These are phyloP conservation scores for Hypoxylon lienhwacheense DNA, from an alignment of 495 filamentous ascomycete species.

Conservation along the genomic window DNA sequence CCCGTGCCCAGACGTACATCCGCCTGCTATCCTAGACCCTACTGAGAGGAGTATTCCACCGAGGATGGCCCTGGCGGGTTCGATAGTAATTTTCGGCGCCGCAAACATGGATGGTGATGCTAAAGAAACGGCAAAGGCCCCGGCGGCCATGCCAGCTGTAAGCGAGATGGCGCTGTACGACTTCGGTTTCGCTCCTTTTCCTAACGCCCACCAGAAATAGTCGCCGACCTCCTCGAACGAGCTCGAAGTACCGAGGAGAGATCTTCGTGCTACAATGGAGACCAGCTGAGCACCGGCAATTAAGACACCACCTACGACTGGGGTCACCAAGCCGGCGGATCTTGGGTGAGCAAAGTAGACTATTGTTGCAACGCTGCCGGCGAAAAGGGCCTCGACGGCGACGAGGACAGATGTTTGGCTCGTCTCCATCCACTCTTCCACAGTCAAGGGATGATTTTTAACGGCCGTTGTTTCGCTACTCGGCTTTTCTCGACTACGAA, in stretches of 20 bases:
- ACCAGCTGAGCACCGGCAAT: slow-evolving; percentile 53
- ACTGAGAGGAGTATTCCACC: slow-evolving; percentile 56
- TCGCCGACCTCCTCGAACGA: slow-evolving; percentile 56
- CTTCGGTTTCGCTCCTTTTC: slow-evolving; percentile 36
- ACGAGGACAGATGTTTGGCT: slow-evolving; percentile 26
- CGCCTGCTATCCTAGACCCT: slow-evolving; percentile 57
- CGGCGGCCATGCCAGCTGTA: slow-evolving; percentile 47
- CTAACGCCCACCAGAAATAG: slow-evolving; percentile 45
- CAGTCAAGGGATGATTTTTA: slow-evolving; percentile 26
- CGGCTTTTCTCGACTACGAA: slow-evolving; percentile 9
- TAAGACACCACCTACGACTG: slow-evolving; percentile 50
- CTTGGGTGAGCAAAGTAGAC: slow-evolving; percentile 31
- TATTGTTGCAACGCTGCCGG: slow-evolving; percentile 35
- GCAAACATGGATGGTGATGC: slow-evolving; percentile 34
- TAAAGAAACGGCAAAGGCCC: slow-evolving; percentile 41
- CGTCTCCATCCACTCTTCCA: slow-evolving; percentile 42
- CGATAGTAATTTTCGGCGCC: slow-evolving; percentile 26
- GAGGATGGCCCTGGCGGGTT: slow-evolving; percentile 41
- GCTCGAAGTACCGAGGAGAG: slow-evolving; percentile 54
- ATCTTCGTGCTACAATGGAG: slow-evolving; percentile 45
- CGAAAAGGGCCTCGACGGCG: slow-evolving; percentile 38
- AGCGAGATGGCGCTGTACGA: slow-evolving; percentile 46
- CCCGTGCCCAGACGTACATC: slow-evolving; percentile 63
- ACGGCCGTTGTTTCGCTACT: slow-evolving; percentile 9
- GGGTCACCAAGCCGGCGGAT: slow-evolving; percentile 41